Evolutionary conservation across 169 alveolate genomes (phyloP), one percentile per base, ranked within the genome.

Genomic region (Sarcocystis neurona): DNA sequence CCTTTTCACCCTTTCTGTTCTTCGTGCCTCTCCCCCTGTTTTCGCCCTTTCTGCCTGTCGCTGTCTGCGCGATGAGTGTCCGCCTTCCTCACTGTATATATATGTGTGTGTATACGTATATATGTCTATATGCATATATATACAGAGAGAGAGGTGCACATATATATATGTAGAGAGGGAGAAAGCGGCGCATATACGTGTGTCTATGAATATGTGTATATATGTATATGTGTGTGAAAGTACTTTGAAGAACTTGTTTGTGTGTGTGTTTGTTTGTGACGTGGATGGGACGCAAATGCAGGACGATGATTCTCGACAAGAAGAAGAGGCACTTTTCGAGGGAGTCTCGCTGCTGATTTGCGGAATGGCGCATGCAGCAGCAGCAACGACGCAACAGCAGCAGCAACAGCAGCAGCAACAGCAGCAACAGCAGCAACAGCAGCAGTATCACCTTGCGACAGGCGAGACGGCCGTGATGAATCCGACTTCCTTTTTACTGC

Each of bases 301-400:
- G 88, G 88, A 82, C 60, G 88, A 82, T 46, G 88, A 82, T 27
- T 82, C 88, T 20, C 88, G 88, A 20, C 77, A 53, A 44, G 88
- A 53, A 18, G 88, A 82, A 34, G 88, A 82, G 44, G 32, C 53
- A 10, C 79, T 82, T 34, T 82, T 82, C 30, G 88, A 82, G 43
- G 79, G 88, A 56, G 10, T 82, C 39, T 48, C 72, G 44, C 63
- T 48, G 10, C 72, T 82, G 41, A 23, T 82, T 4, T 32, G 75
- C 56, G 88, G 68, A 53, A 39, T 82, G 46, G 88, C 88, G 10
- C 6, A n/a, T 37, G 88, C 88, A 6, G 79, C 79, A 2, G 15
- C 63, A 27, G 46, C n/a, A 2, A 58, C 75, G 66, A 8, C 58
- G 63, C 79, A 39, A 27, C 88, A 53, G 79, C 39, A 39, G 43